These are phyloP conservation scores for Davidsoniella virescens DNA, from an alignment of 2,329 filamentous ascomycete genomes.

Conservation along the genomic window DNA sequence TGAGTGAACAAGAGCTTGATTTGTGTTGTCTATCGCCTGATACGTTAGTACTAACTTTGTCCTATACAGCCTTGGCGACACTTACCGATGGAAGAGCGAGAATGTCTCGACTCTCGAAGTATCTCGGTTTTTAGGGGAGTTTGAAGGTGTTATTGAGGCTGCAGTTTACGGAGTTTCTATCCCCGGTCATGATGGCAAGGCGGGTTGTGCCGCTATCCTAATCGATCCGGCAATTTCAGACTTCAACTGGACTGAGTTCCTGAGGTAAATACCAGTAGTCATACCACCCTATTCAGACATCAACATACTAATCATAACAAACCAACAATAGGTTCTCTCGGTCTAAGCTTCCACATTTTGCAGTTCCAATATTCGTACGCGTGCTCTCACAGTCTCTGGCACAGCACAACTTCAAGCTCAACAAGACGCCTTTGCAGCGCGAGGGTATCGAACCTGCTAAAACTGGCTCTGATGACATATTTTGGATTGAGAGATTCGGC, in stretches of 20 bases:
- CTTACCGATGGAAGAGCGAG: constrained; percentile 59
- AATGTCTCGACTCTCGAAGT: constrained; percentile 55
- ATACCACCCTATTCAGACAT: too few species aligned
- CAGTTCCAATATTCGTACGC: constrained; percentile 57
- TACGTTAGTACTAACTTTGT: not conserved
- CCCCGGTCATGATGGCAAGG: constrained; percentile 50
- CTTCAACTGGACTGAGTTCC: constrained; percentile 45
- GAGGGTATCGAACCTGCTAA: constrained; percentile 8
- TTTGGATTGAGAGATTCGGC: constrained; percentile 7
- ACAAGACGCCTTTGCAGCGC: constrained; percentile 30
- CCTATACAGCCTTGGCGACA: constrained; percentile 43
- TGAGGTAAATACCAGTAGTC: constrained; percentile 24
- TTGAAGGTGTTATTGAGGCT: constrained; percentile 43
- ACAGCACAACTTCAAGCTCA: constrained; percentile 67
- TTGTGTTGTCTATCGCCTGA: not conserved
- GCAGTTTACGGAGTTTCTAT: constrained; percentile 55
- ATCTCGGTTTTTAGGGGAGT: constrained; percentile 42
- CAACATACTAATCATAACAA: not conserved
- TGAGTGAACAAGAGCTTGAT: not conserved
- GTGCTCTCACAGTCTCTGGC: constrained; percentile 40
- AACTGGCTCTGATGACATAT: not conserved
- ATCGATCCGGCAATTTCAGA: constrained; percentile 32
- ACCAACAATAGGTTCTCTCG: constrained; percentile 29
- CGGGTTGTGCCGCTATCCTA: constrained; percentile 46
- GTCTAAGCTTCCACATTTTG: constrained; percentile 50